Conservation (phyloP, 106 monocot genomes). For the Acanthochlamys bracteata region DNA sequence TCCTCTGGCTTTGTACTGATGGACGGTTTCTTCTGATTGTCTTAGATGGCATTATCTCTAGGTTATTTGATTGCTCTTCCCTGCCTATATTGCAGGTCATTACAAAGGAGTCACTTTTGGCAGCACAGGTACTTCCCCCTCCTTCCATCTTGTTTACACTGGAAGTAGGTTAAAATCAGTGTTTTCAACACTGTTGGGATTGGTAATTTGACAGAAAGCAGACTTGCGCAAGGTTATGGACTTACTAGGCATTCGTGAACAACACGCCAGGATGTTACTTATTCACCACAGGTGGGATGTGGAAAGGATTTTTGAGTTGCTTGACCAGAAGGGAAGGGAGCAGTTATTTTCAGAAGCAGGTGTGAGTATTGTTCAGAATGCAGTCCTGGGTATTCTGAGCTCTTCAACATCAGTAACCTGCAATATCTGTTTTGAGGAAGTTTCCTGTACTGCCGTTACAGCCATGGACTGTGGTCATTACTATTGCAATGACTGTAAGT, state of each 20-base stretch:
- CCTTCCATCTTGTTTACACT: background rate
- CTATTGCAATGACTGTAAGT: conserved; percentile 56
- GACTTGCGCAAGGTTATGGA: conserved; percentile 40
- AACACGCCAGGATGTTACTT: conserved; percentile 31
- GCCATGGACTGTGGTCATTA: conserved; percentile 59
- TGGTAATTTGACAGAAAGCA: conserved; percentile 4
- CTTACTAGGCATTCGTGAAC: conserved; percentile 22
- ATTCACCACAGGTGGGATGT: conserved; percentile 47
- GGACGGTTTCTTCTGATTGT: background rate
- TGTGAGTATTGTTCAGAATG: conserved; percentile 11
- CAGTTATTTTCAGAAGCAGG: conserved; percentile 31
- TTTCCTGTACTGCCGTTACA: conserved; percentile 7
- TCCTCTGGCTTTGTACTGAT: no score
- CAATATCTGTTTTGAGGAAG: conserved; percentile 44
- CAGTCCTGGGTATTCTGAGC: background rate
- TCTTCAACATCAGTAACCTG: conserved; percentile 15
- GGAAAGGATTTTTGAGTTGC: conserved; percentile 22
- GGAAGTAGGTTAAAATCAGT: background rate
- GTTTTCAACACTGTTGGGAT: background rate
- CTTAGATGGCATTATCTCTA: background rate
- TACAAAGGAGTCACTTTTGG: conserved; percentile 22
- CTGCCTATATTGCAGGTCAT: conserved; percentile 11
- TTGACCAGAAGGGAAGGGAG: conserved; percentile 32
- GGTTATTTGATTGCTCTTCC: background rate
- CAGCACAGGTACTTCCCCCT: conserved; percentile 22